Conservation (phyloP, 306 rosid species). For the Mucuna pruriens region DNA sequence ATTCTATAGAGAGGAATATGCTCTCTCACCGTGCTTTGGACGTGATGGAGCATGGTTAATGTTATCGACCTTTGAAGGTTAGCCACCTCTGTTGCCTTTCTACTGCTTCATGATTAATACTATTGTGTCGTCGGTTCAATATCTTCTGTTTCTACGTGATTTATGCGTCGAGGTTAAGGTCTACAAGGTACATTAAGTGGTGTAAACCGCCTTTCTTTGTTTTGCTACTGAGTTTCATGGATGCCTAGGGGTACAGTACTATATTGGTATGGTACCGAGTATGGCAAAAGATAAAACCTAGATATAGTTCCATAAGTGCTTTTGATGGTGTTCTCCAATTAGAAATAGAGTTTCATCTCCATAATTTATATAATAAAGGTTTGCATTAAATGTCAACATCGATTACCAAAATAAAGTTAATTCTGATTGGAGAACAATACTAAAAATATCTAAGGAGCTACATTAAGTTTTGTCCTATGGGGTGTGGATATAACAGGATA, state of each 20-base stretch:
- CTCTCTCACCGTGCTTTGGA: conserved; percentile 36
- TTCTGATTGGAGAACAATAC: too few relatives aligned
- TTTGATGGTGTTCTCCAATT: too few relatives aligned
- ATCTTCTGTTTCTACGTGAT: conserved; percentile 19
- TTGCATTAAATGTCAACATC: too few relatives aligned
- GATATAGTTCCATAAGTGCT: too few relatives aligned
- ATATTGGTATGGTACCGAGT: background rate
- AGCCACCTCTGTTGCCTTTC: background rate
- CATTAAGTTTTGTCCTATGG: too few relatives aligned
- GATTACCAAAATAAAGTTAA: too few relatives aligned
- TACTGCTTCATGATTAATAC: background rate
- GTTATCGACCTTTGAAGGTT: conserved; percentile 31
- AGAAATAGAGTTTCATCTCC: too few relatives aligned
- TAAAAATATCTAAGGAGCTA: too few relatives aligned
- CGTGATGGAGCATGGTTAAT: conserved; percentile 40
- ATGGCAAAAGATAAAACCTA: too few relatives aligned
- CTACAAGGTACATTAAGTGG: background rate
- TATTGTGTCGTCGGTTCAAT: background rate
- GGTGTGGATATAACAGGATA: background rate
- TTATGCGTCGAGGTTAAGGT: background rate
- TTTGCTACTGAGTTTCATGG: background rate
- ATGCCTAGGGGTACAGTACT: background rate
- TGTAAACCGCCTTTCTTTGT: background rate
- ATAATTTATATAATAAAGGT: too few relatives aligned
- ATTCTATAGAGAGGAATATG: conserved; percentile 1